These are phyloP conservation scores for Geotrichum siamense DNA, from an alignment of 1,139 yeast species.

Conservation along the genomic window DNA sequence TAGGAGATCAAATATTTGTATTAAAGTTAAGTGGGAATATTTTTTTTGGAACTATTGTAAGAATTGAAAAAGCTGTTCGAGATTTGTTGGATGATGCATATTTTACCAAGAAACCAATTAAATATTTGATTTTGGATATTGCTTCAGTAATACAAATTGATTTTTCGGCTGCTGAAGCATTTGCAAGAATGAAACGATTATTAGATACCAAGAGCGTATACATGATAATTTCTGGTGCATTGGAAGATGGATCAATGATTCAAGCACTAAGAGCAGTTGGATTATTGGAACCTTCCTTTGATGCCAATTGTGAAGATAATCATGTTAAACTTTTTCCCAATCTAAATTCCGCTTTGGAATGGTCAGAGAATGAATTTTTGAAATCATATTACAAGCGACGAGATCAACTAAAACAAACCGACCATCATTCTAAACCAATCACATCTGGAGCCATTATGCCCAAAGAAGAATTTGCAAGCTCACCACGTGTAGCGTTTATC, in stretches of 20 bases:
- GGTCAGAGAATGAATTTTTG: slow-evolving; percentile 91
- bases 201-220: slow-evolving; percentile 63
- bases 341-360: slow-evolving; percentile 82
- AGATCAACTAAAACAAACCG: slow-evolving; percentile 26
- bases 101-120: slow-evolving; percentile 51
- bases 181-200: slow-evolving; percentile 75
- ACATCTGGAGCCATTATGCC: neutral
- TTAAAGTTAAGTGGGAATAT: slow-evolving; percentile 80
- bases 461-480: slow-evolving; percentile 33
- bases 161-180: slow-evolving; percentile 94
- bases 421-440: neutral
- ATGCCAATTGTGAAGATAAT: slow-evolving; percentile 25
- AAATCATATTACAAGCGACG: slow-evolving; percentile 50
- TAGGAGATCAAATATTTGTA: slow-evolving; percentile 86
- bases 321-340: slow-evolving; percentile 61
- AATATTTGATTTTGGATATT: slow-evolving; percentile 78
- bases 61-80: slow-evolving; percentile 72
- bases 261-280: slow-evolving; percentile 64
- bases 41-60: slow-evolving; percentile 92
- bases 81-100: slow-evolving; percentile 48
- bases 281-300: slow-evolving; percentile 45
- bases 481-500: slow-evolving; percentile 59
- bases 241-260: slow-evolving; percentile 49
- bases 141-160: slow-evolving; percentile 77
- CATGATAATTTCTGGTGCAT: slow-evolving; percentile 73